A percentile compares a stretch with the other conserved stretches of the same genome.
Evolutionary conservation across 108 stramenopile species (phyloP).

Genomic region (Aureococcus anophagefferens): DNA sequence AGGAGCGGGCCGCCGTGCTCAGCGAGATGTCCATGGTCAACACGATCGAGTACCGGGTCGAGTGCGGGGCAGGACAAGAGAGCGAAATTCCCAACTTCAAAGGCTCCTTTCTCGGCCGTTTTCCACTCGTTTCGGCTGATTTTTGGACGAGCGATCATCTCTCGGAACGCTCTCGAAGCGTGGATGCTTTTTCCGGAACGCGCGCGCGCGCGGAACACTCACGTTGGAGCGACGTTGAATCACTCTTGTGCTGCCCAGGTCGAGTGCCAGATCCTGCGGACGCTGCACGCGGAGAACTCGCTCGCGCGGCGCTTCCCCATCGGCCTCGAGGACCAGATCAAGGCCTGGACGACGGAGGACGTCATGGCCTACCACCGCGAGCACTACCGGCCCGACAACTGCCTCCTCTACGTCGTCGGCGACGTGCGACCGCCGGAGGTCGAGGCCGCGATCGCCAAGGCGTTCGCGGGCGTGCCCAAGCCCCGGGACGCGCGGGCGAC

Average conservation of each 20-base stretch:
- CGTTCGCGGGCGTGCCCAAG: slow-evolving; percentile 55
- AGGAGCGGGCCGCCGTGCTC: slow-evolving; percentile 88
- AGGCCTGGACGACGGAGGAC: slow-evolving; percentile 75
- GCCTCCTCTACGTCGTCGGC: slow-evolving; percentile 88
- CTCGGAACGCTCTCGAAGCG: too few relatives aligned
- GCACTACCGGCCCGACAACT: slow-evolving; percentile 95
- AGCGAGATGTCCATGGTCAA: slow-evolving; percentile 96
- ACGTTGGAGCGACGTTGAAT: too few relatives aligned
- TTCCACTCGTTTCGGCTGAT: too few relatives aligned
- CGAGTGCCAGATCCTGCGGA: slow-evolving; percentile 82
- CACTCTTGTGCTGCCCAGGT: too few relatives aligned
- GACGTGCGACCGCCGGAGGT: slow-evolving; percentile 74
- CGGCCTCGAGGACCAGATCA: slow-evolving; percentile 87
- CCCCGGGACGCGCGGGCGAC: slow-evolving; percentile 11
- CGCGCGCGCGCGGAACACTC: too few relatives aligned
- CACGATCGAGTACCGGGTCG: slow-evolving; percentile 91
- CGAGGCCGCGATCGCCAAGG: slow-evolving; percentile 63
- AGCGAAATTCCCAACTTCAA: too few relatives aligned
- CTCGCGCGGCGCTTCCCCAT: slow-evolving; percentile 92
- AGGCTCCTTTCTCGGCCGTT: too few relatives aligned
- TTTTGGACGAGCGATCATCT: too few relatives aligned
- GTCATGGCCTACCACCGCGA: slow-evolving; percentile 87
- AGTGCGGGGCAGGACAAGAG: too few relatives aligned
- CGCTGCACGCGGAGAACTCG: slow-evolving; percentile 88
- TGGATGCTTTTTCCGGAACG: too few relatives aligned